Base-by-base conservation (phyloP, 1,284 basidiomycete genomes). In the Apiotrichum laibachii region DNA sequence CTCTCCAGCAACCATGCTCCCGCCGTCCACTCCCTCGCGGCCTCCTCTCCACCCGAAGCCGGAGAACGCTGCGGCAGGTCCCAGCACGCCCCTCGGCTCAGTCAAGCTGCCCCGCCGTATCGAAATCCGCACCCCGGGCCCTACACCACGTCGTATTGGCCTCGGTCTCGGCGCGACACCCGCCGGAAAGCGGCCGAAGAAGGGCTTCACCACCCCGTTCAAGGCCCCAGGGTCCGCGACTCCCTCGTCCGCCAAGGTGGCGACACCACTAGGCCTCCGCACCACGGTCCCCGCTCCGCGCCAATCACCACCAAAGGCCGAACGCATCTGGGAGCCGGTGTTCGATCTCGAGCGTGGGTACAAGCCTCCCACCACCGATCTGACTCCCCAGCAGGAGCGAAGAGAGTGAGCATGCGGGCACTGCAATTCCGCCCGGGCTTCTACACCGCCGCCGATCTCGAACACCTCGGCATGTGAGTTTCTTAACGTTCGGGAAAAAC, bases 381-480 rank as follows among this genome's bases (percentile, higher is more conserved):
- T 54, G 33, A 51, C 50, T 9, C 33, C 12, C 2, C 46, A 73
- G 72, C 56, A 5, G 64, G 69, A 2, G 45, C 53, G 5, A 56
- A 57, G 13, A 60, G 77, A 5, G 35, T 64, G 22, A 62, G 62
- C 22, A 65, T 73, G 60, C 65, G 67, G 12, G 56, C 62, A 12
- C 60, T 67, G 0, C 67, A 56, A 43, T 73, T 89, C 13, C 69
- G 76, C 15, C 90, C 89, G 12, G 84, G 86, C 64, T 79, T 79
- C 15, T 83, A 85, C 67, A 78, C 76, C 4, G 59, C 60, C 0
- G 73, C 78, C 1, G 83, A 88, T 35, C 78, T 90, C 2, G 78
- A 81, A 53, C 72, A 76, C 31, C 80, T 85, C 78, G 85, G 83
- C 69, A 81, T 90, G 89, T 90, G 68, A 66, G 86, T 77, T 44